A percentile compares a stretch with the other conserved stretches of the same genome.
Conservation (phyloP, 2,329 filamentous ascomycete species). For the Phialophora tarda region DNA sequence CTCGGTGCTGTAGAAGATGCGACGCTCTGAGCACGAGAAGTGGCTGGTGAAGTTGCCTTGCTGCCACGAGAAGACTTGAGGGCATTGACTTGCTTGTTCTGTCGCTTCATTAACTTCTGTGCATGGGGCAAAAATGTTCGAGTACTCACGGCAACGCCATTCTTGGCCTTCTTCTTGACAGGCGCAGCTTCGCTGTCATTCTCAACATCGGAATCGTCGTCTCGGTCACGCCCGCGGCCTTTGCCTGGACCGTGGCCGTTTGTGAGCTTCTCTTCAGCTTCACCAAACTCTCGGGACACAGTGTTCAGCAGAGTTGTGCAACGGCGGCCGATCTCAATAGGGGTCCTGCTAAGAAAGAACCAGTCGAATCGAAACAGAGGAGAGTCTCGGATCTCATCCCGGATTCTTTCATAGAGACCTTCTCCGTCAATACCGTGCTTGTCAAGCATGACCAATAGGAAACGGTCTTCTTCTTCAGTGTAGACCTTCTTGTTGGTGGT, state of each 20-base stretch:
- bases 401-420: conserved; percentile 86
- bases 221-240: conserved; percentile 61
- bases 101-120: conserved; percentile 39
- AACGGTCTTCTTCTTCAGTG: conserved; percentile 96
- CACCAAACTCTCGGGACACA: conserved; percentile 92
- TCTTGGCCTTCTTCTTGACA: conserved; percentile 94
- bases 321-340: conserved; percentile 86
- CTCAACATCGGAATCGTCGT: conserved; percentile 83
- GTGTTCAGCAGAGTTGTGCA: conserved; percentile 95
- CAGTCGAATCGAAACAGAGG: conserved; percentile 98
- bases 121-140: not conserved
- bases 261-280: conserved; percentile 56
- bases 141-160: conserved; percentile 69
- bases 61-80: conserved; percentile 67
- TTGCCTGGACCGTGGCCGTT: conserved; percentile 71
- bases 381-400: conserved; percentile 94
- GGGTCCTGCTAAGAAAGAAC: conserved; percentile 97
- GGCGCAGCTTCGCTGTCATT: conserved; percentile 80
- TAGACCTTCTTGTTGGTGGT: conserved; percentile 99
- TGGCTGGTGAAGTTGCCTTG: conserved; percentile 70
- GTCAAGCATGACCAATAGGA: conserved; percentile 90
- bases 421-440: conserved; percentile 91
- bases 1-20: conserved; percentile 66
- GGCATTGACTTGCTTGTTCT: conserved; percentile 94
- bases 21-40: conserved; percentile 87